Percentiles rank a stretch among this genome's conserved stretches.
Evolutionary conservation across 257 asterid species (phyloP).

Genomic region (Petunia axillaris): DNA sequence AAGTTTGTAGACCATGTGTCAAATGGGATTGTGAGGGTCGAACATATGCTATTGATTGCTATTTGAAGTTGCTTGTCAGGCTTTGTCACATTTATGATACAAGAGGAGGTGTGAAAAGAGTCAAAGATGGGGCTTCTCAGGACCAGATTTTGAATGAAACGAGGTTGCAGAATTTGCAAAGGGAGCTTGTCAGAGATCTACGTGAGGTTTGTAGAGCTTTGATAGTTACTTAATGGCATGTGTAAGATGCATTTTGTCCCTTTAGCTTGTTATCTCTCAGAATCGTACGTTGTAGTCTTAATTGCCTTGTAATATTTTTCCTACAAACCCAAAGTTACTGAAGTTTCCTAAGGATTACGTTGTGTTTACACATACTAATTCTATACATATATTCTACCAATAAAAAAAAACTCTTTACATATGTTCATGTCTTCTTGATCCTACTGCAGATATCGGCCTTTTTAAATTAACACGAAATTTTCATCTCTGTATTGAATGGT

Average conservation of each 20-base stretch:
- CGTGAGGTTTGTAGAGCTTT: slow-evolving; percentile 62
- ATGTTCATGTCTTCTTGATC: slow-evolving; percentile 10
- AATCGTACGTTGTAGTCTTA: neutral
- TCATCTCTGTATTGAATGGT: slow-evolving; percentile 5
- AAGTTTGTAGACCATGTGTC: slow-evolving; percentile 90
- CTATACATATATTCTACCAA: too few relatives aligned
- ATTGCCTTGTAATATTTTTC: slow-evolving; percentile 4
- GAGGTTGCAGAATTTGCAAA: slow-evolving; percentile 80
- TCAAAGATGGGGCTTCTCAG: slow-evolving; percentile 93
- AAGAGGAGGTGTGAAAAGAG: slow-evolving; percentile 90
- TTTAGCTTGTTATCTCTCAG: neutral
- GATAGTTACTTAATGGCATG: neutral
- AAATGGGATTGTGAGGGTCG: slow-evolving; percentile 95
- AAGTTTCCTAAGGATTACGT: neutral
- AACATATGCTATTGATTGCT: slow-evolving; percentile 91
- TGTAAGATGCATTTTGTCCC: slow-evolving; percentile 1
- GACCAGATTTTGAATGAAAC: slow-evolving; percentile 92
- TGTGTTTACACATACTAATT: neutral
- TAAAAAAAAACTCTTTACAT: neutral
- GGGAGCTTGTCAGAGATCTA: slow-evolving; percentile 77
- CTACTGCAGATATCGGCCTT: neutral
- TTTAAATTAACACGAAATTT: neutral
- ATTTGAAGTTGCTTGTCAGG: slow-evolving; percentile 83
- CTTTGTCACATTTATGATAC: slow-evolving; percentile 89
- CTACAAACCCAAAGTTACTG: neutral